Evolutionary conservation across 768 basidiomycete species (phyloP), one percentile per base, ranked within the genome.

Genomic region (Suillus americanus): DNA sequence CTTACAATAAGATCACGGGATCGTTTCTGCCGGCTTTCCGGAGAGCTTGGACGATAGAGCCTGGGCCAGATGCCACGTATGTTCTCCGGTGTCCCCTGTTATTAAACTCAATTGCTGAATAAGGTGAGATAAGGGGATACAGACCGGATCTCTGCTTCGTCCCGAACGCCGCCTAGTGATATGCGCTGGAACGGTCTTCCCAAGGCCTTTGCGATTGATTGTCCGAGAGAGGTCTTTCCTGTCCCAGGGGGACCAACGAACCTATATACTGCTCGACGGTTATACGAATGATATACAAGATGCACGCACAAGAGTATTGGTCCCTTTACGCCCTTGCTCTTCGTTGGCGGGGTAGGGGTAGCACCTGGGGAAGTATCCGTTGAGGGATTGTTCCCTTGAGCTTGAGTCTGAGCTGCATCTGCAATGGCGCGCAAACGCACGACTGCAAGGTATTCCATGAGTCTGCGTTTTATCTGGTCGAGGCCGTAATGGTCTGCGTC

Each of bases 401-500:
- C 23, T 25, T 25, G 48, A 12, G 60, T 38, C 53, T 38, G 68
- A 12, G 66, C 40, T 38, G 70, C 72, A 55, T 72, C 67, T 1
- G 72, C 65, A 23, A 80, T 66, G 9, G 79, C 77, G 51, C 79
- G 79, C 59, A 88, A 77, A 65, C 93, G 80, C 40, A 96, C 89
- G 13, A 97, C 91, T 0, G 94, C 95, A 46, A 98, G 85, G 74
- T 94, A 97, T 71, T 97, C 96, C 54, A 97, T 91, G 3, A 97
- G 76, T 12, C 95, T 83, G 67, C 92, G 89, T 82, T 97, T 98
- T 74, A 98, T 90, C 74, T 92, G 93, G 64, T 95, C 93, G 20
- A 98, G 80, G 1, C 96, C 96, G 69, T 89, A 97, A 74, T 98
- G 95, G 65, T 97, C 95, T 14, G 87, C 82, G 69, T 98, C 95